Evolutionary conservation across 108 stramenopile species (phyloP), one percentile per base, ranked within the genome.

Genomic region (Skeletonema costatum): DNA sequence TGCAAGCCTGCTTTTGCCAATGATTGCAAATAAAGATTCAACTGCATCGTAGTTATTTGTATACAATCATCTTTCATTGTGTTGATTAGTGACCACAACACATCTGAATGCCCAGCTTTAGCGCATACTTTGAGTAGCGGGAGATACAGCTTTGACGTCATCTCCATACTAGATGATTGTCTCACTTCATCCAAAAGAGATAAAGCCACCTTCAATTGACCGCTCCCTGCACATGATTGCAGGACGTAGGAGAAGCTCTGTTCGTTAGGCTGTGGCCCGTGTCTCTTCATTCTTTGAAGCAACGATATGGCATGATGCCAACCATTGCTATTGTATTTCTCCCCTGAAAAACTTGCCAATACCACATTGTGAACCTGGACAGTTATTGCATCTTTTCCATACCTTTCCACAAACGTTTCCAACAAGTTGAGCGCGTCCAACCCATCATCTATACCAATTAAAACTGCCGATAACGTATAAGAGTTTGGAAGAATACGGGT

Each of bases 271-370:
- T 42, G 36, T 4, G 89, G 73, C 2, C 88, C 78, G 2, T 78
- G 51, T 8, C 75, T 64, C 70, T 70, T 78, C 85, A 92, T 90
- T 21, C 72, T 51, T 12, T 83, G 77, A 60, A 86, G 66, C 17
- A 89, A 41, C 12, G 83, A 64, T 5, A 88, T 59, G 2, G 87
- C 88, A 16, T 62, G 75, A 71, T 89, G 85, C 87, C 87, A 92
- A 21, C 76, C 86, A 41, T 76, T 39, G 16, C 41, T 60, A 19
- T 30, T 67, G 30, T 48, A 32, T 44, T 19, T 44, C 44, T 31
- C 25, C 32, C 41, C 42, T 9, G 59, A 64, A n/a, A 42, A 74
- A 50, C 64, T 42, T 21, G 32, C 64, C 2, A 51, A n/a, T 11
- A 41, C 73, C 29, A 74, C 68, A 19, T 80, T 74, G 73, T 80